Evolutionary conservation across 2,329 filamentous ascomycete genomes (phyloP), one percentile per base, ranked within the genome.

Genomic region (Colletotrichum sp.): DNA sequence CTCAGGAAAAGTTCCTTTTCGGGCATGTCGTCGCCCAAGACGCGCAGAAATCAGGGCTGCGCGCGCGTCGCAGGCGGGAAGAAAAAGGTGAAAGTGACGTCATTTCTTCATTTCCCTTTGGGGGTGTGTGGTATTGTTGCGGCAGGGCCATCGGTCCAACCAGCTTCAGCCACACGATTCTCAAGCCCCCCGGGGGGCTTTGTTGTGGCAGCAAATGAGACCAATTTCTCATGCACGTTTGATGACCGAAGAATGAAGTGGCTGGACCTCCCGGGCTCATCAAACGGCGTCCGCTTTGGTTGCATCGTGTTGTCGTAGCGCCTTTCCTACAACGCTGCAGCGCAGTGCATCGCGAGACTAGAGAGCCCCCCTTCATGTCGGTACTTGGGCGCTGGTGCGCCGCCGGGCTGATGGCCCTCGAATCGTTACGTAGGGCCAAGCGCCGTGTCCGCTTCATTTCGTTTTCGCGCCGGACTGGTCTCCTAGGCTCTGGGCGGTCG

Each of bases 161-260:
- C 73, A 73, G 70, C 70, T 73, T 64, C 73, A 76, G 73, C 73
- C 70, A 76, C 70, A 76, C 64, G 22, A 49, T 52, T 52, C 69
- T 25, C 55, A 65, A 62, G 30, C 68, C 61, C 57, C 69, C 19
- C 16, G 9, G 27, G 55, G 62, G 22, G 22, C 32, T 49, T 49
- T 66, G 15, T 29, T 29, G 55, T 22, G n/a, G 16, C 57, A 32
- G 27, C 39, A 64, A 72, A 69, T 72, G 69, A 68, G 32, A 44
- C 63, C 39, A 57, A 67, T 72, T 27, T 61, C 67, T 52, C 32
- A 27, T 44, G 25, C n/a, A 22, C 27, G 55, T 34, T 25, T 34
- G 30, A 13, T 29, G 59, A 57, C 19, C 19, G 29, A 15, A 59
- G n/a, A 52, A 32, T 15, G 34, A 22, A 19, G 49, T 62, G 49